phyloP scores from a whole-genome alignment of 306 rosid species.

The Quercus berberidifolia region DNA sequence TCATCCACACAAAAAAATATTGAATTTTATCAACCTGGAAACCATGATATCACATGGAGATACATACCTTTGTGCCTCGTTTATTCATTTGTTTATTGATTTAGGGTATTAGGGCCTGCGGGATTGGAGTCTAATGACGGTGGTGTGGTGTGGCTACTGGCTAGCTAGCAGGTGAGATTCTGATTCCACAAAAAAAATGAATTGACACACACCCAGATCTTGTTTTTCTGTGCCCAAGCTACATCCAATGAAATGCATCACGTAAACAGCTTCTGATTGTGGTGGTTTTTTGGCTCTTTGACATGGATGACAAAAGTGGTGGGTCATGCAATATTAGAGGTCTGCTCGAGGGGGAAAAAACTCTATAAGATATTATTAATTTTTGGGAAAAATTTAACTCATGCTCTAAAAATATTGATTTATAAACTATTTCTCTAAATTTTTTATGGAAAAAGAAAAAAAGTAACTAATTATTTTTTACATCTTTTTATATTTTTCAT shows the following conservation, averaged over 20 bases:
- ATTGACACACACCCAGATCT: constrained; percentile 1
- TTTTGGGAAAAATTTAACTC: too few species aligned
- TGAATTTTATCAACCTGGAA: constrained; percentile 30
- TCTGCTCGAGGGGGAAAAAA: too few species aligned
- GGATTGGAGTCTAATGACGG: too few species aligned
- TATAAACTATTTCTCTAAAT: too few species aligned
- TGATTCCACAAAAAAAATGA: constrained; percentile 19
- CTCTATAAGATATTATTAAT: too few species aligned
- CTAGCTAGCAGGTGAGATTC: constrained; percentile 36
- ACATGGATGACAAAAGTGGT: neutral
- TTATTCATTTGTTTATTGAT: constrained; percentile 2
- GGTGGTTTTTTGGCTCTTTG: neutral
- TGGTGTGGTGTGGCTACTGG: neutral
- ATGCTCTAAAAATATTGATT: too few species aligned
- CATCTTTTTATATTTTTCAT: too few species aligned
- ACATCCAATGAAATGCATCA: neutral
- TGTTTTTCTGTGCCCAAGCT: neutral
- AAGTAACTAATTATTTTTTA: too few species aligned
- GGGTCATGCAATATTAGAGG: neutral
- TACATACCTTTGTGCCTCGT: neutral
- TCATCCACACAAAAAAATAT: constrained; percentile 20
- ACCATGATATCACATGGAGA: constrained; percentile 40
- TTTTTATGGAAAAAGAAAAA: too few species aligned
- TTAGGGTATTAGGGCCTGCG: neutral
- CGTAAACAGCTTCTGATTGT: neutral